A percentile compares a stretch with the other conserved stretches of the same genome.
These are phyloP conservation scores for Candida coquimbonensis DNA, from an alignment of 805 yeast species.

Conservation along the genomic window DNA sequence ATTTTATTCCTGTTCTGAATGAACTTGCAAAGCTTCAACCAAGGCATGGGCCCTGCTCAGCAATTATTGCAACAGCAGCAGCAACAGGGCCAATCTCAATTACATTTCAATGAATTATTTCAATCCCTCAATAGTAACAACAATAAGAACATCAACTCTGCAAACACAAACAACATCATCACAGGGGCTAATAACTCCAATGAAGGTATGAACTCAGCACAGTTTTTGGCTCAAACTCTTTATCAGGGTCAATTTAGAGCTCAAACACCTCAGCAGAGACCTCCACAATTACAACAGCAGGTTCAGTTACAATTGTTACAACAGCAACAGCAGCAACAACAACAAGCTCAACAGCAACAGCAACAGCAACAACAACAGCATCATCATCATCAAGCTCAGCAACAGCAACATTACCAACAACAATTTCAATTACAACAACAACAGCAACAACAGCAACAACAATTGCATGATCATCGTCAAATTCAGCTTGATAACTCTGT, in stretches of 20 bases:
- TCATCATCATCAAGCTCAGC: slow-evolving; percentile 5
- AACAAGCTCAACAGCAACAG: slow-evolving; percentile 23
- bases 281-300: slow-evolving; percentile 24
- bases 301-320: slow-evolving; percentile 26
- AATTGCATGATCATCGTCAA: slow-evolving; percentile 13
- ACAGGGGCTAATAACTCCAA: neutral
- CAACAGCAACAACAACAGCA: slow-evolving; percentile 13
- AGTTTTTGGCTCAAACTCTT: slow-evolving; percentile 32
- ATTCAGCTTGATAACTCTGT: slow-evolving; percentile 28
- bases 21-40: slow-evolving; percentile 22
- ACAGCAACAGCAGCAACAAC: slow-evolving; percentile 21
- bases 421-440: slow-evolving; percentile 25
- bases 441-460: slow-evolving; percentile 20
- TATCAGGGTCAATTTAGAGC: slow-evolving; percentile 34
- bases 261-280: slow-evolving; percentile 26
- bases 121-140: slow-evolving; percentile 14
- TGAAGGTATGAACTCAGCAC: slow-evolving; percentile 28
- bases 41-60: slow-evolving; percentile 21
- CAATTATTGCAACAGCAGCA: slow-evolving; percentile 22
- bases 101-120: slow-evolving; percentile 20
- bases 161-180: slow-evolving; percentile 2
- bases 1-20: slow-evolving; percentile 1
- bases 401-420: slow-evolving; percentile 7
- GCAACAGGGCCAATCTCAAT: slow-evolving; percentile 12
- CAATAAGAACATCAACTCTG: slow-evolving; percentile 3